Conservation (phyloP, 768 basidiomycete species). For the Naganishia vaughanmartiniae region DNA sequence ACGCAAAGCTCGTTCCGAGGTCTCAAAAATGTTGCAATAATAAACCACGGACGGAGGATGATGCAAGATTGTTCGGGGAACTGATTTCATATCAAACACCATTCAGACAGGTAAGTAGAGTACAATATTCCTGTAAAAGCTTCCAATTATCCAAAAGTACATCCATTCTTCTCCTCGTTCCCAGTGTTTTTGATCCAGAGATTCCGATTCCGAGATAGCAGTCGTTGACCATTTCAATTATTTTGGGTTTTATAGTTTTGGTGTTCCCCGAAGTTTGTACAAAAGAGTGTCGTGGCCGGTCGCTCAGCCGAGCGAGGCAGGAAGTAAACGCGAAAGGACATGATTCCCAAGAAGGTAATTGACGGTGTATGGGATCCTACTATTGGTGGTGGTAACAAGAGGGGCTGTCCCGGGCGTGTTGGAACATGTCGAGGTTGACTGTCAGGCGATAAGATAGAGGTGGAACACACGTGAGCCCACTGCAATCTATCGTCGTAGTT, state of each 20-base stretch:
- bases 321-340: neutral
- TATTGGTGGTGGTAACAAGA: no score
- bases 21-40: no score
- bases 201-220: neutral
- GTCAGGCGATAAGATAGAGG: neutral
- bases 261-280: slow-evolving; percentile 8
- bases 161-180: neutral
- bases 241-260: neutral
- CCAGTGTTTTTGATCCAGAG: neutral
- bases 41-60: neutral
- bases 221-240: neutral
- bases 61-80: slow-evolving; percentile 4
- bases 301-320: neutral
- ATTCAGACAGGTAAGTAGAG: neutral
- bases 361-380: neutral
- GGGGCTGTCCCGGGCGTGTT: neutral
- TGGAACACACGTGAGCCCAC: no score
- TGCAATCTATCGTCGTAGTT: neutral
- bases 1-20: no score
- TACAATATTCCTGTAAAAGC: neutral
- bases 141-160: neutral
- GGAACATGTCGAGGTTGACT: neutral
- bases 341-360: neutral
- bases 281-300: slow-evolving; percentile 4
- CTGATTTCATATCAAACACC: neutral